Conservation (phyloP, 352 stramenopile genomes). For the Nothophytophthora sp. region DNA sequence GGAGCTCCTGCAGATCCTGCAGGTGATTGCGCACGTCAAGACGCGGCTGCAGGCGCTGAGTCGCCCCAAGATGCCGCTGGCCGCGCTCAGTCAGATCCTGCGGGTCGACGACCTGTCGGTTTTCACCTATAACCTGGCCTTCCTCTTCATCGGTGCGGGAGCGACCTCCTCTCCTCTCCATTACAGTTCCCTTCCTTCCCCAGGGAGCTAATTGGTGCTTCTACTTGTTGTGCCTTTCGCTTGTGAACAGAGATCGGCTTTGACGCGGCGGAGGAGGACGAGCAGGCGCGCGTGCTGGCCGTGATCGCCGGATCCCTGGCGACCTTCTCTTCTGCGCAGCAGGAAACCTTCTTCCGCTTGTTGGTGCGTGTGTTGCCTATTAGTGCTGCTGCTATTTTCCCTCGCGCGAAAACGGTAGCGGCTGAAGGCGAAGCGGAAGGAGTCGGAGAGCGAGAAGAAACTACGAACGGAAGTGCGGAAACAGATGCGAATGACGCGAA, state of each 20-base stretch:
- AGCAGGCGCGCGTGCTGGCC: conserved; percentile 42
- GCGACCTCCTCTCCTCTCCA: not conserved
- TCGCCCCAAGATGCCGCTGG: conserved; percentile 46
- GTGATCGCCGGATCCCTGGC: conserved; percentile 31
- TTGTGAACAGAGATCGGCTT: conserved; percentile 67
- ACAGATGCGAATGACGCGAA: conserved; percentile 17
- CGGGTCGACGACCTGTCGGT: conserved; percentile 37
- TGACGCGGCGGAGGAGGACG: conserved; percentile 35
- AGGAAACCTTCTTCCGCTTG: conserved; percentile 69
- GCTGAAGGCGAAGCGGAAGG: not conserved
- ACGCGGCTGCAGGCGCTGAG: conserved; percentile 66
- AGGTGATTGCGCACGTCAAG: conserved; percentile 75
- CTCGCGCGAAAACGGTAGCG: not conserved
- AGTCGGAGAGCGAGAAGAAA: not conserved
- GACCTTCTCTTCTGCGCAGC: conserved; percentile 35
- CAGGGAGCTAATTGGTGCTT: not conserved
- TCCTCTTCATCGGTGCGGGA: conserved; percentile 77
- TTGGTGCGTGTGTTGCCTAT: conserved; percentile 53
- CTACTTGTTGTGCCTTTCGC: not conserved
- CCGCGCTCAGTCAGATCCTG: conserved; percentile 46
- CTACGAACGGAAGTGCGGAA: conserved; percentile 7
- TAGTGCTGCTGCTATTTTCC: conserved; percentile 23
- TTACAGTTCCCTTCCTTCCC: no score
- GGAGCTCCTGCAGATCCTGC: conserved; percentile 46
- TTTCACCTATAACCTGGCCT: conserved; percentile 68